Evolutionary conservation across 768 basidiomycete species (phyloP), one percentile per base, ranked within the genome.

Genomic region (Amanita thiersii): DNA sequence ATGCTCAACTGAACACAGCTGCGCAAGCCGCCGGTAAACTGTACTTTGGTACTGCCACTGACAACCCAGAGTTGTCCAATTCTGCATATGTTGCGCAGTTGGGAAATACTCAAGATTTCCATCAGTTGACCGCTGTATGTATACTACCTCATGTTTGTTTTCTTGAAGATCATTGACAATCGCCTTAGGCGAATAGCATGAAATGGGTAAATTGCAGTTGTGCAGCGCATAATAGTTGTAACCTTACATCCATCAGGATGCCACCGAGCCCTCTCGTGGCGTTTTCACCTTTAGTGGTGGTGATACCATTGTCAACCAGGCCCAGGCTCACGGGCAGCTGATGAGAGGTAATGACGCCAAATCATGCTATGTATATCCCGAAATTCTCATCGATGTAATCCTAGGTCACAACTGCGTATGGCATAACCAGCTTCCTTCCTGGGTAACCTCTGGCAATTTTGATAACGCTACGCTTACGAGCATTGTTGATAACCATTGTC

Each of bases 1-100:
- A 72, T 47, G 77, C 71, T 5, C 75, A 72, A 56, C 66, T 77
- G 21, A 72, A 77, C 46, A 70, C 68, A 47, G 63, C 62, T 5
- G 69, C 70, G 3, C 57, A 58, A 39, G 53, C 61, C 12, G 62
- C 64, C 3, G 69, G 70, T 28, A 70, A 71, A 53, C 53, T 57
- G 35, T 72, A 73, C 59, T 72, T 73, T 50, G 71, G 72, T 14
- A 60, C 66, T 15, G 72, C 72, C 10, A 70, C 70, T 4, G 69
- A 73, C 56, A 69, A 71, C 48, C 47, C 52, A 40, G 68, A 70
- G 48, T 56, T 73, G 33, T 59, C 57, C 18, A 68, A 72, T 46
- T 47, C 57, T 1, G 47, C 65, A 0, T 73, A 73, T 50, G 52
- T 58, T 14, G 52, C 59, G 5, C 59, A 66, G 36, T 57, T 72